Evolutionary conservation across 176 grass and related monocot species (phyloP).

Genomic region (Miscanthus lutarioriparius): DNA sequence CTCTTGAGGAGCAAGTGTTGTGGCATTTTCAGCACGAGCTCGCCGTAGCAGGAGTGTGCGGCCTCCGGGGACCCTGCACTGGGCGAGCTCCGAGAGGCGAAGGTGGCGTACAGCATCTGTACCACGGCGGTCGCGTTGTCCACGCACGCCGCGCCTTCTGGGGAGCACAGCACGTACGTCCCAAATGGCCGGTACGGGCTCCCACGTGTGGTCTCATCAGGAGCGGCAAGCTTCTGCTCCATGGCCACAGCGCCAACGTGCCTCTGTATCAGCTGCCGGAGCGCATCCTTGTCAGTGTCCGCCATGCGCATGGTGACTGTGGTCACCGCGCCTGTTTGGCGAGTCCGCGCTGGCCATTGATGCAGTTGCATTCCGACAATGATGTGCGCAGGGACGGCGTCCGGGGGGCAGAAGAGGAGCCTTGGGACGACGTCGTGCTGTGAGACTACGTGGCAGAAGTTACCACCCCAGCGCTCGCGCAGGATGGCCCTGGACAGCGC

Average conservation of each 20-base stretch:
- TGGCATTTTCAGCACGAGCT: conserved; percentile 50
- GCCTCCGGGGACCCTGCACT: background rate
- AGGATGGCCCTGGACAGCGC: conserved; percentile 66
- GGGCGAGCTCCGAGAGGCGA: conserved; percentile 21
- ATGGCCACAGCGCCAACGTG: conserved; percentile 45
- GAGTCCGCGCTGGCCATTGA: conserved; percentile 14
- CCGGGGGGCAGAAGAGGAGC: conserved; percentile 75
- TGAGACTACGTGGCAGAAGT: conserved; percentile 78
- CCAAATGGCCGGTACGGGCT: conserved; percentile 70
- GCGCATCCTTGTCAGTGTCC: conserved; percentile 42
- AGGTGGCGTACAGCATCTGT: conserved; percentile 81
- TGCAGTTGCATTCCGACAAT: conserved; percentile 55
- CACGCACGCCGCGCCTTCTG: conserved; percentile 66
- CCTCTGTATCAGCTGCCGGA: conserved; percentile 49
- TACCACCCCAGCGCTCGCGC: conserved; percentile 67
- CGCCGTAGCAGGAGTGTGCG: conserved; percentile 60
- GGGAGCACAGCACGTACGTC: conserved; percentile 73
- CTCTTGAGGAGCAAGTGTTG: conserved; percentile 60
- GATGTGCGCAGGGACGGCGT: conserved; percentile 31
- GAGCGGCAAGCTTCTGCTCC: conserved; percentile 47
- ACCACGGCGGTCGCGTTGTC: conserved; percentile 45
- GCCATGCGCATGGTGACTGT: background rate
- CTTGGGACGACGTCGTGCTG: conserved; percentile 81
- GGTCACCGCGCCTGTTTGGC: conserved; percentile 12
- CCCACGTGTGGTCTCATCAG: background rate